These are phyloP conservation scores for Boletus sp. DNA, from an alignment of 768 basidiomycete species.

Conservation along the genomic window DNA sequence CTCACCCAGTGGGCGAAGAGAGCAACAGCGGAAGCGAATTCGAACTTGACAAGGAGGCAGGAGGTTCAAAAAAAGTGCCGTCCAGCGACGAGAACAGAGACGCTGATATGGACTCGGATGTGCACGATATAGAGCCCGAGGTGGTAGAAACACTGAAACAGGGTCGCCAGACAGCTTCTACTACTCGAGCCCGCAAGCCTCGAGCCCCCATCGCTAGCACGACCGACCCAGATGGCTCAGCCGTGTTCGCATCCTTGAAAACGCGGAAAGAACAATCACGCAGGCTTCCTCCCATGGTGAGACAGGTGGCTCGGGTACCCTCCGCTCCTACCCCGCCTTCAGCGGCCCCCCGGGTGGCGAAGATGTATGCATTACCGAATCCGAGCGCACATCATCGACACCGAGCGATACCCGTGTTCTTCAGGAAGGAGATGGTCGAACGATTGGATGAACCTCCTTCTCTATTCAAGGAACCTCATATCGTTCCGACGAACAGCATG, in stretches of 20 bases:
- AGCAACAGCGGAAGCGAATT: constrained; percentile 56
- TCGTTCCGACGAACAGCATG: constrained; percentile 55
- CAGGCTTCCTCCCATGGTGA: constrained; percentile 20
- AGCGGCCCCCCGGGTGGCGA: constrained; percentile 17
- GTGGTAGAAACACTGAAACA: constrained; percentile 16
- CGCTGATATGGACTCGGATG: constrained; percentile 19
- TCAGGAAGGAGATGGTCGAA: constrained; percentile 51
- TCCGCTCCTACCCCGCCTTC: constrained; percentile 6
- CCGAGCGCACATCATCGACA: constrained; percentile 75
- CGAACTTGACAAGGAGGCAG: constrained; percentile 38
- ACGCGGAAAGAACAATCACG: constrained; percentile 14
- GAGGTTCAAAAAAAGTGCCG: constrained; percentile 30
- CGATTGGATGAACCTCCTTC: constrained; percentile 51
- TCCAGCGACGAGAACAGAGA: constrained; percentile 35
- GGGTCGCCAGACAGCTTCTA: constrained; percentile 7
- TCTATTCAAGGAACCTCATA: constrained; percentile 45
- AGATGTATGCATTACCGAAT: constrained; percentile 59
- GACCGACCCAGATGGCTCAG: not conserved
- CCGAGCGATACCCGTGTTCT: constrained; percentile 60
- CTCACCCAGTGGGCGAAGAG: constrained; percentile 16
- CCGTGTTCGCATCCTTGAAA: constrained; percentile 6
- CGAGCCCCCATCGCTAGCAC: not conserved
- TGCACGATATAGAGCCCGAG: constrained; percentile 10
- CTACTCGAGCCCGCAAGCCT: not conserved
- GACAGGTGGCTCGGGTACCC: constrained; percentile 2